phyloP scores from a whole-genome alignment of 73 alveolate genomes.

The Paramecium octaurelia region DNA sequence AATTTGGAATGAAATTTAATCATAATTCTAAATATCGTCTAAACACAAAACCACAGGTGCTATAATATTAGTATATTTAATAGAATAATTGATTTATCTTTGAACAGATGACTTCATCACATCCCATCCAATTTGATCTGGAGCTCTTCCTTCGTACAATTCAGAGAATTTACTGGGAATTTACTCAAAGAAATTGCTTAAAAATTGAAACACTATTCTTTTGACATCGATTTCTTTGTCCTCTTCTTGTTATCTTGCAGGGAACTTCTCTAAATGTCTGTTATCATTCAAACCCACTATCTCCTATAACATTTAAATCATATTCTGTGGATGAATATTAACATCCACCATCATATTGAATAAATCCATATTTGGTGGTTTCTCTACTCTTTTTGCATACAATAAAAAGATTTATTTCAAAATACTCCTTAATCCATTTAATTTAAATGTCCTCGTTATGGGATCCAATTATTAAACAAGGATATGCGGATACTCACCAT shows the following conservation, averaged over 20 bases:
- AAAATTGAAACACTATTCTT: not conserved
- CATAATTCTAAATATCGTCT: constrained; percentile 58
- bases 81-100: not conserved
- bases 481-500: not conserved
- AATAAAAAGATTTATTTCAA: not conserved
- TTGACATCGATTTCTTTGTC: not conserved
- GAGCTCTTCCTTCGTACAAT: constrained; percentile 16
- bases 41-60: constrained; percentile 55
- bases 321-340: not conserved
- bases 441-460: not conserved
- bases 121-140: constrained; percentile 46
- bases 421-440: constrained; percentile 22
- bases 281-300: not conserved
- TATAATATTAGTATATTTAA: not conserved
- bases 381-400: constrained; percentile 22
- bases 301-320: not conserved
- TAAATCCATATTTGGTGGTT: not conserved
- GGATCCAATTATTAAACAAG: constrained; percentile 17
- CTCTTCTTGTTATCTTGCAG: not conserved
- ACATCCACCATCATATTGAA: constrained; percentile 22
- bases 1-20: constrained; percentile 9
- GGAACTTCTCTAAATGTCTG: not conserved
- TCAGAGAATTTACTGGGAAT: not conserved
- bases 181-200: constrained; percentile 39
- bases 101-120: not conserved